phyloP scores from a whole-genome alignment of 2,329 filamentous ascomycete species.

The Penicillium sp. region DNA sequence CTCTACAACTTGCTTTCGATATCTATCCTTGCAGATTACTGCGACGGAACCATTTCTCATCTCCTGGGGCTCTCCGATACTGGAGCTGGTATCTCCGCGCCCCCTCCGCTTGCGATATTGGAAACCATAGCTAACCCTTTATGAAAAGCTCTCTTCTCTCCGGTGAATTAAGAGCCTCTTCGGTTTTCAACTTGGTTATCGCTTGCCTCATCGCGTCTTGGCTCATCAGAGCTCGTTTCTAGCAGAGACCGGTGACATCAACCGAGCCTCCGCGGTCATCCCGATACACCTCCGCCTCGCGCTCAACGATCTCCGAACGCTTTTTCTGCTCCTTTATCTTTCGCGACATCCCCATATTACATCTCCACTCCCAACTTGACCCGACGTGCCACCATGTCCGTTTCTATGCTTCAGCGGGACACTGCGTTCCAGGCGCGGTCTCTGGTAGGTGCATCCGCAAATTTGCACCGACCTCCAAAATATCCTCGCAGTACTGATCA shows the following conservation, averaged over 20 bases:
- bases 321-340: neutral
- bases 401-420: constrained; percentile 45
- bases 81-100: constrained; percentile 15
- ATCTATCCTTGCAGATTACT: neutral
- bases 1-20: neutral
- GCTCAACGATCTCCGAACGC: neutral
- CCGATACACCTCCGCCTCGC: constrained; percentile 4
- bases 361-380: constrained; percentile 14
- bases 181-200: neutral
- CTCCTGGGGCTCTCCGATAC: neutral
- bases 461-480: neutral
- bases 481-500: neutral
- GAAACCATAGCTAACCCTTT: constrained; percentile 5
- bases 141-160: constrained; percentile 4
- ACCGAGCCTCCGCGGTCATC: neutral
- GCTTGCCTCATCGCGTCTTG: neutral
- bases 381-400: constrained; percentile 45
- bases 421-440: constrained; percentile 55
- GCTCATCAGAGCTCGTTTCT: neutral
- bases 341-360: neutral
- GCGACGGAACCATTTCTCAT: neutral
- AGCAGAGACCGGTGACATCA: neutral
- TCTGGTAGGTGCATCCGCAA: constrained; percentile 41
- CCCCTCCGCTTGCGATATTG: constrained; percentile 18
- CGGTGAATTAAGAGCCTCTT: neutral